These are phyloP conservation scores for Streptanthus diversifolius DNA, from an alignment of 345 rosid species.

Conservation along the genomic window DNA sequence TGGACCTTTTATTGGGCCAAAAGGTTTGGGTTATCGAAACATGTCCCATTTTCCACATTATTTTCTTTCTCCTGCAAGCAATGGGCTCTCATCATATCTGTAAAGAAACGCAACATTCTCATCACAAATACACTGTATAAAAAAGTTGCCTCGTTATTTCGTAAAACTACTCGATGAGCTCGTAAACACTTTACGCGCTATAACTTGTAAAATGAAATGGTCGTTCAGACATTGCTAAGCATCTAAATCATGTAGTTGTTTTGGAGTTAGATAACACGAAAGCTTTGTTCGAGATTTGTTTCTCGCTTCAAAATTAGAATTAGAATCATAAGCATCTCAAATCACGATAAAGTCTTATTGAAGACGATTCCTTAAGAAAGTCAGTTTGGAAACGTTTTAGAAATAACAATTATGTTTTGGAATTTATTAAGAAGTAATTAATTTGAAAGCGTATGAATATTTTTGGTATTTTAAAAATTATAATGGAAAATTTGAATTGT, in stretches of 20 bases:
- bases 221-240: neutral
- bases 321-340: no score
- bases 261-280: neutral
- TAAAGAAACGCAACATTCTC: constrained; percentile 3
- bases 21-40: constrained; percentile 10
- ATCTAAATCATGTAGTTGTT: neutral
- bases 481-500: no score
- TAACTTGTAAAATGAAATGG: neutral
- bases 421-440: no score
- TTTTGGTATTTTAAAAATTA: no score
- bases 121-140: neutral
- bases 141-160: neutral
- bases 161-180: neutral
- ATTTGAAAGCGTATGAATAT: no score
- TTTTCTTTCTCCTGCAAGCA: constrained; percentile 2
- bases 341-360: no score
- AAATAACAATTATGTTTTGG: no score
- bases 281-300: no score
- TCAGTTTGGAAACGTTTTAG: no score
- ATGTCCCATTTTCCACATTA: constrained; percentile 20
- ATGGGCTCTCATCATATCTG: constrained; percentile 21
- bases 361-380: no score
- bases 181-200: neutral
- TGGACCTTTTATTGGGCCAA: constrained; percentile 27
- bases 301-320: no score